Base-by-base conservation (phyloP, 257 asterid species). In the Nicotiana obtusifolia region DNA sequence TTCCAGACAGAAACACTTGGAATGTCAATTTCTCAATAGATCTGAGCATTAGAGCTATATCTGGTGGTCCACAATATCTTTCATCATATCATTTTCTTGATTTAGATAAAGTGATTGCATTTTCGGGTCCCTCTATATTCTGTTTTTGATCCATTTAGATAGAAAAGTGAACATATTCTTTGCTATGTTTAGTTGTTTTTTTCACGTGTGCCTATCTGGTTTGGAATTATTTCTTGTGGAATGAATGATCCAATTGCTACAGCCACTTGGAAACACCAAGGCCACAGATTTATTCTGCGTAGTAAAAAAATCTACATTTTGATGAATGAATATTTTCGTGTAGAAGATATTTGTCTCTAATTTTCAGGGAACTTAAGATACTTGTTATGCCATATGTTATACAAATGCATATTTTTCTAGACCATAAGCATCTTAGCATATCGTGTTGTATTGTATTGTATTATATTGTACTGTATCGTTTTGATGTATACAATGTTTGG, bases 51-150 rank as follows among this genome's bases (percentile, higher is more conserved):
- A 5, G 79, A 52, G 75, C 81, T 82, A 24, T 82, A 81, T 22
- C 28, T 77, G 28, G 77, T 65, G 87, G 84, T 57, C 76, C 81
- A 14, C 35, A 67, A 37, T 81, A 62, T 69, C 80, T 83, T 81
- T 22, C n/a, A 7, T 59, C 20, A 2, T 8, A 56, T 52, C 81
- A 57, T 15, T 73, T 73, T 47, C 67, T 30, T 57, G 71, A 30
- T 75, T 31, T 49, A 24, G 26, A 59, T 31, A 77, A 52, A 65
- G 5, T 9, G 19, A 68, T 33, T 64, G 60, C 26, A 6, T 59
- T 35, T 52, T 54, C 60, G 8, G 81, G 22, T 33, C 71, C 19
- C 20, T 82, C 60, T 47, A 24, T 47, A n/a, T n/a, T 54, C 35
- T 76, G 68, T 31, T 28, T 14, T 5, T 64, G 60, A 53, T 66